phyloP scores from a whole-genome alignment of 2,329 filamentous ascomycete genomes.

The Fusarium haematococcum region DNA sequence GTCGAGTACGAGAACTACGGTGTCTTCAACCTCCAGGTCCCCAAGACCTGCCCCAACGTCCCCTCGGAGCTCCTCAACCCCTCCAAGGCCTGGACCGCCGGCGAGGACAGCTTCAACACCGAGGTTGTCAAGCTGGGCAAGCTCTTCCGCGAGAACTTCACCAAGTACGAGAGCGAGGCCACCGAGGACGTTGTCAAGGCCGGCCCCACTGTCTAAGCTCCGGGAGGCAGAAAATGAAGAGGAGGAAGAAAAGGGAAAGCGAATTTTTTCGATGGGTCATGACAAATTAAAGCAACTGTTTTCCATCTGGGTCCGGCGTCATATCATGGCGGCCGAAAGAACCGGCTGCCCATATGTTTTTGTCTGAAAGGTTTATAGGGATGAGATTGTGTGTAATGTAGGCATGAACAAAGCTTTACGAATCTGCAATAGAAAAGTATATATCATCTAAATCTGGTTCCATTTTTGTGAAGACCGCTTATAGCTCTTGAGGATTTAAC shows the following conservation, averaged over 20 bases:
- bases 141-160: conserved; percentile 97
- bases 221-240: background rate
- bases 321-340: conserved; percentile 41
- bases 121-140: conserved; percentile 92
- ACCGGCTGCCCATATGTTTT: conserved; percentile 41
- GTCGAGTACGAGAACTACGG: conserved; percentile 95
- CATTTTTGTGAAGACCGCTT: background rate
- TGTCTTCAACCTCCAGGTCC: conserved; percentile 96
- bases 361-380: conserved; percentile 31
- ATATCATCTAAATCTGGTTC: conserved; percentile 26
- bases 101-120: conserved; percentile 81
- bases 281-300: conserved; percentile 40
- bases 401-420: conserved; percentile 41
- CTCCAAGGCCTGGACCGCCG: conserved; percentile 89
- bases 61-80: conserved; percentile 95
- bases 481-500: background rate
- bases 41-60: conserved; percentile 89
- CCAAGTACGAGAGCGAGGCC: conserved; percentile 90
- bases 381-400: conserved; percentile 46
- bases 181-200: conserved; percentile 82
- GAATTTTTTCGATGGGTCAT: conserved; percentile 35
- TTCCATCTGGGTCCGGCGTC: conserved; percentile 45
- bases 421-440: conserved; percentile 44
- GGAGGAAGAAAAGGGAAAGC: conserved; percentile 31
- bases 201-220: conserved; percentile 59